A percentile compares a stretch with the other conserved stretches of the same genome.
Conservation (phyloP, 495 filamentous ascomycete species). For the Penicillium tannophilum region DNA sequence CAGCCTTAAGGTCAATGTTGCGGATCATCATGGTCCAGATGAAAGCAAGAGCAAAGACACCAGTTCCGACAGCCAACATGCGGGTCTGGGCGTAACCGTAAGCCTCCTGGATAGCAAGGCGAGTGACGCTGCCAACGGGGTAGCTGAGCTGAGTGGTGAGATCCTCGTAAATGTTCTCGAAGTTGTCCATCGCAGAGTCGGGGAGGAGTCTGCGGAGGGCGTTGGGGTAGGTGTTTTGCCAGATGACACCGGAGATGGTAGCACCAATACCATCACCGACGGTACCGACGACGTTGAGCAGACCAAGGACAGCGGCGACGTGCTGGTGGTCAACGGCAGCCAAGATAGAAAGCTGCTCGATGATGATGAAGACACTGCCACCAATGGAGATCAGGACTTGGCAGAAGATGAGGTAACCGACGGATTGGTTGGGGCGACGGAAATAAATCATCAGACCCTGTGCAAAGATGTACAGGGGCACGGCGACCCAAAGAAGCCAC, state of each 20-base stretch:
- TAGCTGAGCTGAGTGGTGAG: constrained; percentile 52
- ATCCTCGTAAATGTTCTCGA: constrained; percentile 51
- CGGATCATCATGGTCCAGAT: constrained; percentile 47
- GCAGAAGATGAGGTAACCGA: constrained; percentile 70
- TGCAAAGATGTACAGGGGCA: constrained; percentile 59
- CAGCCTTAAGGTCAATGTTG: constrained; percentile 54
- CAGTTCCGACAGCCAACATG: constrained; percentile 52
- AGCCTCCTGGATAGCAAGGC: constrained; percentile 53
- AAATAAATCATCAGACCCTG: constrained; percentile 64
- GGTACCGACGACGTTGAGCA: constrained; percentile 60
- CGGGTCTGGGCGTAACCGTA: constrained; percentile 56
- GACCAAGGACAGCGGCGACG: constrained; percentile 64
- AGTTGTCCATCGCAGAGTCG: constrained; percentile 30
- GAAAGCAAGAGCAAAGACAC: constrained; percentile 47
- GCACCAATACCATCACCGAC: constrained; percentile 67
- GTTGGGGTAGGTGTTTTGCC: constrained; percentile 58
- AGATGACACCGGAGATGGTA: constrained; percentile 62
- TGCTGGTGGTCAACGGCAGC: constrained; percentile 64
- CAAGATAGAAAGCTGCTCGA: constrained; percentile 66
- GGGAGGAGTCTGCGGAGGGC: constrained; percentile 59
- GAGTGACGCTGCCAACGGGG: constrained; percentile 43
- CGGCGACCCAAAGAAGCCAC: constrained; percentile 54
- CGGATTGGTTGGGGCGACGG: constrained; percentile 54
- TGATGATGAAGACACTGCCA: constrained; percentile 59
- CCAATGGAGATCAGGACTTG: constrained; percentile 71